Base-by-base conservation (phyloP, 352 stramenopile species). In the Phytophthora cactorum region DNA sequence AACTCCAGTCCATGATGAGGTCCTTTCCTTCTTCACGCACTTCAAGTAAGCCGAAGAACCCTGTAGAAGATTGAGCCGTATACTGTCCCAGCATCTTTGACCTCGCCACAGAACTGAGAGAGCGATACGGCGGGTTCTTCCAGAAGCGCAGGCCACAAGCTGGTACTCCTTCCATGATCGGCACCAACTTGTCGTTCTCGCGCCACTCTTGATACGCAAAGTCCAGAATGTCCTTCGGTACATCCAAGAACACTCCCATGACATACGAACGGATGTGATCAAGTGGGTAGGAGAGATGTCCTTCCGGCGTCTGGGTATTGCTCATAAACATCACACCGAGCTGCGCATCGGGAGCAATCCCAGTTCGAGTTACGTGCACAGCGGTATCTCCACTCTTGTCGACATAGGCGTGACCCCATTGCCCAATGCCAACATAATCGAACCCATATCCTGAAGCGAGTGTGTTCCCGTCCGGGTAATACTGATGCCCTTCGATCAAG, bases 211-310 rank as follows among this genome's bases (percentile, higher is more conserved):
- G 52, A 58, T 58, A 58, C 25, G 52, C 25, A n/a, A 51, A 51
- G 49, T 89, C 77, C 31, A 92, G 58, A 32, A 88, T 76, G 12
- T 73, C 46, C 51, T 77, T 87, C 2, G 84, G 81, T 1, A 90
- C 75, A 31, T 89, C 81, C 11, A 92, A 61, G 38, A 92, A 89
- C 28, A 92, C 68, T 0, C 84, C 84, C 47, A 89, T 75, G 9
- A 91, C 62, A 61, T 92, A 91, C 47, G 80, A 84, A 2, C 84
- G 79, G 36, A 86, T 81, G 58, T 89, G 82, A 50, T 92, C 79
- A 3, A 88, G 59, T 11, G 74, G 73, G 52, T 76, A 86, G 10
- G 74, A 79, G 0, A 75, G 41, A 43, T 88, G 73, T 2, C 68
- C 39, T 0, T 56, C 61, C 2, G 78, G 74, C 0, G 73, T 74